phyloP scores from a whole-genome alignment of 257 asterid genomes.

The Solanum etuberosum region DNA sequence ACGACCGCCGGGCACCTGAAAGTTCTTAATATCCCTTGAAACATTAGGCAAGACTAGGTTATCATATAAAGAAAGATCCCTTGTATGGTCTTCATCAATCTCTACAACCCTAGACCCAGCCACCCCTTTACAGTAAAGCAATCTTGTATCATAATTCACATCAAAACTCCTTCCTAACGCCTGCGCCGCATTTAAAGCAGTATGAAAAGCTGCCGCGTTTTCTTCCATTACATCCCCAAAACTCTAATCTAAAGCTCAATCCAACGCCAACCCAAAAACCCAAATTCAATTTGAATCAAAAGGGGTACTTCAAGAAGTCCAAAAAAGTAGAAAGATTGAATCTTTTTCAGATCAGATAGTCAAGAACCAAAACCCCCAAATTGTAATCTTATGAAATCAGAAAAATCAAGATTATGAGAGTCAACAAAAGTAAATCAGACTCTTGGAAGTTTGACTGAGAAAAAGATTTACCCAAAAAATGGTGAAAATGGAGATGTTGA shows the following conservation, averaged over 20 bases:
- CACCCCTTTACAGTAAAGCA: slow-evolving; percentile 76
- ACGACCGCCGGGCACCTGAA: slow-evolving; percentile 43
- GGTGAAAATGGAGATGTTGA: not conserved
- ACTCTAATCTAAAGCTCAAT: not conserved
- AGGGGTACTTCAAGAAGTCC: not conserved
- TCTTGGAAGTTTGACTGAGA: not conserved
- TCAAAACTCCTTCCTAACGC: slow-evolving; percentile 87
- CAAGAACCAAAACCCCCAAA: not conserved
- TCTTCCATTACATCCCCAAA: slow-evolving; percentile 55
- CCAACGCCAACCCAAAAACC: not conserved
- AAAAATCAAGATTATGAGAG: not conserved
- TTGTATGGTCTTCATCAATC: slow-evolving; percentile 54
- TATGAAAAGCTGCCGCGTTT: slow-evolving; percentile 77
- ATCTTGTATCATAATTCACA: slow-evolving; percentile 78
- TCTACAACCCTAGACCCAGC: slow-evolving; percentile 61
- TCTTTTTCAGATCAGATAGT: not conserved
- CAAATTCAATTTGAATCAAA: not conserved
- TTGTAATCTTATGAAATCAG: not conserved
- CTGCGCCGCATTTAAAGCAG: slow-evolving; percentile 60
- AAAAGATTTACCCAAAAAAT: not conserved
- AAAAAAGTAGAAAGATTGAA: not conserved
- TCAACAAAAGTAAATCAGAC: not conserved
- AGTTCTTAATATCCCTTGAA: slow-evolving; percentile 56
- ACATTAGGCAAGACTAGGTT: slow-evolving; percentile 46
- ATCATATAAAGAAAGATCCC: slow-evolving; percentile 61